Evolutionary conservation across 2,329 filamentous ascomycete genomes (phyloP).

Genomic region (Diaporthe longicolla): DNA sequence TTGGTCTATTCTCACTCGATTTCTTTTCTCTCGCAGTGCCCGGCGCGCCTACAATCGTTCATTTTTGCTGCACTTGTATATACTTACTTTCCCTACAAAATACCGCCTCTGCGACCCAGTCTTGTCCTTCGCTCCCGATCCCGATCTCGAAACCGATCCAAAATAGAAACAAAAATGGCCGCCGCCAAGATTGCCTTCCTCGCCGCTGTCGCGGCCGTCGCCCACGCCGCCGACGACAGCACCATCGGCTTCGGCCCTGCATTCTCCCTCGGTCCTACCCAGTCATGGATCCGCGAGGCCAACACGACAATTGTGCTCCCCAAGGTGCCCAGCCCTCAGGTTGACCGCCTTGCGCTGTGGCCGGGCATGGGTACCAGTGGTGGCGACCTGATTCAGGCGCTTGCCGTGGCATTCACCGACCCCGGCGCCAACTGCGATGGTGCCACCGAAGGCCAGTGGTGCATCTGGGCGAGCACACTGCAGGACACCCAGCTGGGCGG

Average conservation of each 20-base stretch:
- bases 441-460: constrained; percentile 14
- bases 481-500: constrained; percentile 21
- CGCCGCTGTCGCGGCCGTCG: not conserved
- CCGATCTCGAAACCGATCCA: not conserved
- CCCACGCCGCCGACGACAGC: constrained; percentile 2
- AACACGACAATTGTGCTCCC: constrained; percentile 32
- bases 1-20: not conserved
- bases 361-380: constrained; percentile 28
- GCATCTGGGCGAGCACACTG: constrained; percentile 26
- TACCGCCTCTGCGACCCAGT: no score
- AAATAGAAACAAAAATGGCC: not conserved
- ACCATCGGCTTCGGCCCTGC: constrained; percentile 17
- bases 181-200: not conserved
- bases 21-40: not conserved
- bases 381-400: constrained; percentile 33
- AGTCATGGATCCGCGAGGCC: constrained; percentile 26
- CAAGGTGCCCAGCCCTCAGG: constrained; percentile 6
- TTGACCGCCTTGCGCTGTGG: constrained; percentile 2
- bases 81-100: not conserved
- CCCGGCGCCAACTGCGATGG: constrained; percentile 22
- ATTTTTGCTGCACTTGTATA: not conserved
- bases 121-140: not conserved
- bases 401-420: constrained; percentile 13
- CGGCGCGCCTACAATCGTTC: not conserved
- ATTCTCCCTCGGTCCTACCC: constrained; percentile 24